Evolutionary conservation across 495 filamentous ascomycete species (phyloP).

Genomic region (Hypoxylon lienhwacheense): DNA sequence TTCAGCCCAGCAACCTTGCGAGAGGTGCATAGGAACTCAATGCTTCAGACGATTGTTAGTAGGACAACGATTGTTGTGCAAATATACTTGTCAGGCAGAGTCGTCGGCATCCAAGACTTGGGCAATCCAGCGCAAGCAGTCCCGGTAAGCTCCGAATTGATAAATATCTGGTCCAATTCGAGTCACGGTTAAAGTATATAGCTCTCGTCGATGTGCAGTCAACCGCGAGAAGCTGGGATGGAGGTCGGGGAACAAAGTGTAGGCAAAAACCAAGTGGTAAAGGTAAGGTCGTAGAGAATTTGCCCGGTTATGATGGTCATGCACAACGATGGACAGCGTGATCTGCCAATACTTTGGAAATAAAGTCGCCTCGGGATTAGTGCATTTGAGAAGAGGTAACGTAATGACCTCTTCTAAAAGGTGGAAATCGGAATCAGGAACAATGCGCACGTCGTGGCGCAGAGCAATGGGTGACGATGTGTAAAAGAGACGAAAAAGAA

Average conservation of each 20-base stretch:
- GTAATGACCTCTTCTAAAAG: slow-evolving; percentile 7
- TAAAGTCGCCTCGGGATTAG: slow-evolving; percentile 9
- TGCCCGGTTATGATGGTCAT: neutral
- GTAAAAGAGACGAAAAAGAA: no score
- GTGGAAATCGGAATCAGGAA: slow-evolving; percentile 10
- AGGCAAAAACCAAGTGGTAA: neutral
- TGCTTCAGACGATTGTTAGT: slow-evolving; percentile 2
- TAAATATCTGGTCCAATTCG: slow-evolving; percentile 1
- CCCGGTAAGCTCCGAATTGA: neutral
- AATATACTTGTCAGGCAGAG: slow-evolving; percentile 11
- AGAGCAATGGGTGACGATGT: slow-evolving; percentile 32
- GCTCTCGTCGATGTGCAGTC: slow-evolving; percentile 1
- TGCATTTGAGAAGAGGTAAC: slow-evolving; percentile 15
- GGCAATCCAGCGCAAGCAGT: slow-evolving; percentile 1
- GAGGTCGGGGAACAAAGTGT: neutral
- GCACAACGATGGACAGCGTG: slow-evolving; percentile 10
- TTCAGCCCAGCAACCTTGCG: slow-evolving; percentile 33
- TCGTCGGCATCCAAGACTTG: slow-evolving; percentile 10
- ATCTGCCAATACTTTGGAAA: slow-evolving; percentile 6
- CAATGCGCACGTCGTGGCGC: slow-evolving; percentile 32
- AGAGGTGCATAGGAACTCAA: slow-evolving; percentile 35
- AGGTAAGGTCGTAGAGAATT: slow-evolving; percentile 3
- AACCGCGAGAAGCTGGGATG: slow-evolving; percentile 1
- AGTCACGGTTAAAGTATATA: slow-evolving; percentile 5
- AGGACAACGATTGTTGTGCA: slow-evolving; percentile 4